Evolutionary conservation across 495 filamentous ascomycete genomes (phyloP), one percentile per base, ranked within the genome.

Genomic region (Penicillium silybi): DNA sequence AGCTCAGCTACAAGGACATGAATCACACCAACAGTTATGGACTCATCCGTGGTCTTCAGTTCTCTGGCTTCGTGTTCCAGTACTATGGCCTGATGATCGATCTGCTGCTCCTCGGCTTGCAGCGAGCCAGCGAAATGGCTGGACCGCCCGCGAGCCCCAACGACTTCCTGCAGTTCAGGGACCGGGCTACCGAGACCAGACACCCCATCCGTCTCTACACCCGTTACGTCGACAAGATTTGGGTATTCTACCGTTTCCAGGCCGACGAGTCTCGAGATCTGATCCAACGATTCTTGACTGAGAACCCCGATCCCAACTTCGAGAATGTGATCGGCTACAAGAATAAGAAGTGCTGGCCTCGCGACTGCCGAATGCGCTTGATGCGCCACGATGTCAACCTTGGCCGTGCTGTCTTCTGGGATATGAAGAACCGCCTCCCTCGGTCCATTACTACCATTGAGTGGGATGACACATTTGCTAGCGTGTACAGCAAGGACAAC

Each of bases 371-470:
- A 22, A 99, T 99, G 95, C 84, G 95, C 22, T 71, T 99, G 57
- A 99, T 99, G 95, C 85, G 95, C 57, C 95, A 99, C 68, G 95
- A 99, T 77, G 95, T 99, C 53, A 97, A 99, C 61, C 85, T 99
- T 48, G 95, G 95, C 8, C 85, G 95, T 57, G 95, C 95, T 54
- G 95, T 97, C 11, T 99, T 99, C 73, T 99, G 95, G 93, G 93
- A 99, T 65, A 66, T 99, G 69, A 99, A 99, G 80, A 97, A 99
- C 69, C 80, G 95, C 15, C 78, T 99, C 41, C 95, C 95, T 15
- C 80, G 95, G 52, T 95, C 90, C 19, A 84, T 99, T 38, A 97
- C 95, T 0, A 97, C 95, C 1, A 93, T 97, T 52, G 95, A 99
- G 50, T 99, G 95, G 95, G 95, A 97, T 65, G 95, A 99, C 66